phyloP scores from a whole-genome alignment of 148 eudicot genomes.

The Nepenthes gracilis region DNA sequence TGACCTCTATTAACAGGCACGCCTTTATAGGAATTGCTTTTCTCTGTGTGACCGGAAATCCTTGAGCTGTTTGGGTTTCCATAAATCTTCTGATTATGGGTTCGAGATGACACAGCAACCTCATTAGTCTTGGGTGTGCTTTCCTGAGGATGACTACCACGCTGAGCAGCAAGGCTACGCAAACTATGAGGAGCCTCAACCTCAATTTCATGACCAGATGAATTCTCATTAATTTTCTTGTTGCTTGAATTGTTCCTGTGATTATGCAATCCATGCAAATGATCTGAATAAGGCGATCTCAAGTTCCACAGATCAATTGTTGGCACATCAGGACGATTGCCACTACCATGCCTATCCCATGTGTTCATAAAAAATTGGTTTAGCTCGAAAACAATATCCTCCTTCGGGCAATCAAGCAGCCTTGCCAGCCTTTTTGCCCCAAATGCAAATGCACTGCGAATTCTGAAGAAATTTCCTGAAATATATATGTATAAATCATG shows the following conservation, averaged over 20 bases:
- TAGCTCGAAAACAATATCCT: slow-evolving; percentile 50
- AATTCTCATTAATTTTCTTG: slow-evolving; percentile 16
- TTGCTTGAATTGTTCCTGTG: slow-evolving; percentile 12
- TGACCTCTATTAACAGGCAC: slow-evolving; percentile 21
- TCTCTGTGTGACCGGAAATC: slow-evolving; percentile 22
- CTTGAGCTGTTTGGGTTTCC: slow-evolving; percentile 20
- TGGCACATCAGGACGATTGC: slow-evolving; percentile 81
- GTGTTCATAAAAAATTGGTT: slow-evolving; percentile 82
- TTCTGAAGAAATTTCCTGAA: slow-evolving; percentile 79
- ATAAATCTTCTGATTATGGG: slow-evolving; percentile 28
- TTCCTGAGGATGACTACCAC: slow-evolving; percentile 24
- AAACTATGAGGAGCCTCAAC: slow-evolving; percentile 16
- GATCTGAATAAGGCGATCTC: slow-evolving; percentile 20
- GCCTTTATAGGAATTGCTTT: slow-evolving; percentile 18
- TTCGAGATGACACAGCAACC: slow-evolving; percentile 12
- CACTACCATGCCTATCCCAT: slow-evolving; percentile 93
- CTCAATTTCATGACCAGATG: slow-evolving; percentile 18
- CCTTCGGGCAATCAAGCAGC: slow-evolving; percentile 73
- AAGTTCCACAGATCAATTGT: slow-evolving; percentile 12
- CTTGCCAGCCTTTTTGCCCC: slow-evolving; percentile 78
- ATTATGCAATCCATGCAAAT: slow-evolving; percentile 12
- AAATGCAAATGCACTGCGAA: slow-evolving; percentile 92
- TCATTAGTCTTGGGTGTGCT: slow-evolving; percentile 16
- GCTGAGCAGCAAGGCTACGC: slow-evolving; percentile 17
- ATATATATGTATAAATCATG: slow-evolving; percentile 2